Base-by-base conservation (phyloP, 2,329 filamentous ascomycete genomes). In the Pseudogymnoascus sp. region DNA sequence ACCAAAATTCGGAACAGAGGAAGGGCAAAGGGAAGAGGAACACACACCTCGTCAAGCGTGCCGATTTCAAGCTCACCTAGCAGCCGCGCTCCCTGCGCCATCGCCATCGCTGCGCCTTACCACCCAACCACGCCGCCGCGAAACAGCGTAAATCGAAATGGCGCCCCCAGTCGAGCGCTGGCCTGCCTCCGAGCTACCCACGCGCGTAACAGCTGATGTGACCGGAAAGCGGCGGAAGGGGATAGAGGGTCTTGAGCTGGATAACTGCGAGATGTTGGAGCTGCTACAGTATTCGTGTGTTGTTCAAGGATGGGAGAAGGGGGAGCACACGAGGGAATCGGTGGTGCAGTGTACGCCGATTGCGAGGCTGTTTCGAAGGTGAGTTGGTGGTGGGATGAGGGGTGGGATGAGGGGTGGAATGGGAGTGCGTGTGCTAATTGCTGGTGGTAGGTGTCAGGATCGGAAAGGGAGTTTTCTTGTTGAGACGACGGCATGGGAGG, bases 401-500 rank as follows among this genome's bases (percentile, higher is more conserved):
- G 35, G 61, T 50, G 32, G 12, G 22, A 58, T 60, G 54, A 28
- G 20, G 28, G 47, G 28, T 22, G 28, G 43, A 34, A 41, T 64
- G 12, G n/a, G n/a, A n/a, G n/a, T n/a, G n/a, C n/a, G n/a, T n/a
- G n/a, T 12, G 16, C 47, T 30, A n/a, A 30, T 22, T 22, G 30
- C 41, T 38, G 37, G 38, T 62, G 62, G 37, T 69, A 87, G 84
- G 66, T 87, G 84, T 70, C 74, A 75, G 62, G 83, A 86, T 71
- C 78, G 74, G 66, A 81, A 81, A 12, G 81, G 81, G 4, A 74
- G 62, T 6, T 87, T 87, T 66, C 79, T 76, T 70, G 80, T 85
- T 43, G 84, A 87, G 73, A 87, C 84, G 22, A 87, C 84, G 11
- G 77, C 78, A 43, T 87, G 83, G 84, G 83, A 87, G 72, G 66